Base-by-base conservation (phyloP, 2,329 filamentous ascomycete species). In the Cordyceps fumosorosea region DNA sequence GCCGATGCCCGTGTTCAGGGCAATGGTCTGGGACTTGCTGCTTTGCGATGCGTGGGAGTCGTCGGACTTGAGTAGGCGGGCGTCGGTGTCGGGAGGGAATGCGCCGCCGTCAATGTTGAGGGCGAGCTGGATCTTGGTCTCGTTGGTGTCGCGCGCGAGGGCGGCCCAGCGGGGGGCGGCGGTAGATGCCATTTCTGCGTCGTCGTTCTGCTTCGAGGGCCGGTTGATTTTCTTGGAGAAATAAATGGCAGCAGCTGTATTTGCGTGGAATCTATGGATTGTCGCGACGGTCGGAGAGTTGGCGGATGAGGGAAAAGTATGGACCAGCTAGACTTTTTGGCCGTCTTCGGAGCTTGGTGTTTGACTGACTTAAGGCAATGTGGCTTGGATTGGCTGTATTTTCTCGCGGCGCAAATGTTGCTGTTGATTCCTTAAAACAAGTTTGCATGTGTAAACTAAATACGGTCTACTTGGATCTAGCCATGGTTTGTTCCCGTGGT, bases 101-200 rank as follows among this genome's bases (percentile, higher is more conserved):
- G 81, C 81, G 70, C 93, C 95, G 73, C 95, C 95, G 77, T 99
- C 95, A 65, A 99, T 84, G 78, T 95, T 96, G 69, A 99, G 83
- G 45, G 91, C 90, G 66, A 98, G 83, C 73, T 95, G 88, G 76
- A 99, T 96, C 75, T 96, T 96, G 73, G 95, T 99, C 81, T 99
- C 95, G 80, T 98, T 98, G 71, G 95, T 99, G 77, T 93, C 89
- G 74, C 95, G 91, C 66, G 89, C 87, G 69, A 98, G 80, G 60
- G 88, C 85, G 56, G 91, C 87, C 75, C 88, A 91, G 72, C 93
- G 89, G 50, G 76, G 72, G 59, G 16, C 40, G 53, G 34, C 29
- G 20, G 60, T 37, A 10, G 34, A 20, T 37, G 60, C 24, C 60
- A 62, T 62, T 53, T 52, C 12, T 24, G 44, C 18, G 44, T 24